Percentiles rank a stretch among this genome's conserved stretches.
phyloP scores from a whole-genome alignment of 805 yeast genomes.

The Teunomyces cretensis region DNA sequence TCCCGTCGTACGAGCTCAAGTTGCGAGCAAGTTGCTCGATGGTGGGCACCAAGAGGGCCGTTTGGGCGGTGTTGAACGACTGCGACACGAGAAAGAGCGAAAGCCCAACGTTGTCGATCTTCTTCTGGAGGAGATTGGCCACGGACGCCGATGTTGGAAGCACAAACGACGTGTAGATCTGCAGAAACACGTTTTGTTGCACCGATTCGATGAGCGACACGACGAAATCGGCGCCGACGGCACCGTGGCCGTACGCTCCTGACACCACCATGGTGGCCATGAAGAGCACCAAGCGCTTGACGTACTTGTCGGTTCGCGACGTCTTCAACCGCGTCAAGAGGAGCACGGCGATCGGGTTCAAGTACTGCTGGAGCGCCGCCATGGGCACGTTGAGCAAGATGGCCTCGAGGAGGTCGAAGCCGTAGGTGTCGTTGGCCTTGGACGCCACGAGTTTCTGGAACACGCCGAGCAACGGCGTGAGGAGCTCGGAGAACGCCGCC shows the following conservation, averaged over 20 bases:
- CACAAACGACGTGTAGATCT: constrained; percentile 49
- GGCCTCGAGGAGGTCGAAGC: constrained; percentile 79
- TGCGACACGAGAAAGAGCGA: constrained; percentile 39
- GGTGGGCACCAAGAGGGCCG: constrained; percentile 24
- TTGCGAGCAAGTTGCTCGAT: constrained; percentile 34
- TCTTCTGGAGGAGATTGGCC: constrained; percentile 55
- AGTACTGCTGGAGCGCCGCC: constrained; percentile 47
- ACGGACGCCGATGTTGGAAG: constrained; percentile 50
- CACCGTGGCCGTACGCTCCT: constrained; percentile 1
- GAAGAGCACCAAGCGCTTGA: constrained; percentile 68
- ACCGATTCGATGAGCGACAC: constrained; percentile 69
- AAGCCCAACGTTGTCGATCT: constrained; percentile 51
- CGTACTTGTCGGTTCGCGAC: constrained; percentile 78
- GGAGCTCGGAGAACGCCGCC: constrained; percentile 33
- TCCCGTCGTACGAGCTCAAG: constrained; percentile 27
- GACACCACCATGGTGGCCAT: constrained; percentile 31
- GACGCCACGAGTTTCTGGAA: constrained; percentile 92
- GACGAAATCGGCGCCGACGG: constrained; percentile 47
- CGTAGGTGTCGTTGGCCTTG: constrained; percentile 73
- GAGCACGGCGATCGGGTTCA: constrained; percentile 72
- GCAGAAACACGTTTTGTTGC: constrained; percentile 59
- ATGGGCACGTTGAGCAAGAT: constrained; percentile 61
- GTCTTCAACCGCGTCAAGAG: constrained; percentile 78
- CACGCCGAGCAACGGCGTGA: constrained; percentile 89
- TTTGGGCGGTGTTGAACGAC: constrained; percentile 19